A percentile compares a stretch with the other conserved stretches of the same genome.
phyloP scores from a whole-genome alignment of 148 eudicot genomes.

The Cornus controversa region DNA sequence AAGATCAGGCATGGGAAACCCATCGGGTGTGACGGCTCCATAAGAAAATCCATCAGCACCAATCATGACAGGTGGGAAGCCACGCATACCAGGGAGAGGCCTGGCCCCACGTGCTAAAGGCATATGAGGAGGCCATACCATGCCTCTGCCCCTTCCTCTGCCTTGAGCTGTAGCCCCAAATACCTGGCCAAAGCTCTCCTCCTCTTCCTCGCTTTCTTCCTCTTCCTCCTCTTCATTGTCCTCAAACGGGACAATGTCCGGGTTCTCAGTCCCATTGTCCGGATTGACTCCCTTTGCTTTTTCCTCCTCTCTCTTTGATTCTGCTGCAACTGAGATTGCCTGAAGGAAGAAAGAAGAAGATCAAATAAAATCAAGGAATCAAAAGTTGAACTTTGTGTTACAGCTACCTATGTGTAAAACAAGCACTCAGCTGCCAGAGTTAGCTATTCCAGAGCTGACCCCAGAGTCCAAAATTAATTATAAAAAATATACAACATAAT shows the following conservation, averaged over 20 bases:
- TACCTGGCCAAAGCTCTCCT: slow-evolving; percentile 50
- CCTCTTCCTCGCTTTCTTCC: slow-evolving; percentile 91
- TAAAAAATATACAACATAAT: too few relatives aligned
- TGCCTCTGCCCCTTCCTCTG: slow-evolving; percentile 87
- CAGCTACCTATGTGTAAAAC: too few relatives aligned
- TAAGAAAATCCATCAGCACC: slow-evolving; percentile 77
- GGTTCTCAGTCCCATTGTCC: slow-evolving; percentile 72
- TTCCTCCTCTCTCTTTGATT: slow-evolving; percentile 86
- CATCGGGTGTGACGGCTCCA: slow-evolving; percentile 57
- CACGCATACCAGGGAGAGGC: slow-evolving; percentile 75
- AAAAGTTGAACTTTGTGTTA: too few relatives aligned
- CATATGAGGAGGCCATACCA: slow-evolving; percentile 89
- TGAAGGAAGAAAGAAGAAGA: slow-evolving; percentile 20
- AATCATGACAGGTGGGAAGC: slow-evolving; percentile 77
- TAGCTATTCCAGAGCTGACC: too few relatives aligned
- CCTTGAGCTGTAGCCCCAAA: slow-evolving; percentile 55
- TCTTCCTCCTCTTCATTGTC: slow-evolving; percentile 99
- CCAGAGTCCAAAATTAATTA: too few relatives aligned
- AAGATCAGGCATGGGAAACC: slow-evolving; percentile 73
- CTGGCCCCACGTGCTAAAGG: slow-evolving; percentile 66
- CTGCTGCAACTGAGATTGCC: slow-evolving; percentile 83
- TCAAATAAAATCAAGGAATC: neutral
- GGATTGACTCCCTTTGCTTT: slow-evolving; percentile 80
- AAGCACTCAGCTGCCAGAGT: too few relatives aligned
- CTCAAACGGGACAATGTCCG: slow-evolving; percentile 89